Base-by-base conservation (phyloP, 148 eudicot species). In the Gaultheria prostrata region DNA sequence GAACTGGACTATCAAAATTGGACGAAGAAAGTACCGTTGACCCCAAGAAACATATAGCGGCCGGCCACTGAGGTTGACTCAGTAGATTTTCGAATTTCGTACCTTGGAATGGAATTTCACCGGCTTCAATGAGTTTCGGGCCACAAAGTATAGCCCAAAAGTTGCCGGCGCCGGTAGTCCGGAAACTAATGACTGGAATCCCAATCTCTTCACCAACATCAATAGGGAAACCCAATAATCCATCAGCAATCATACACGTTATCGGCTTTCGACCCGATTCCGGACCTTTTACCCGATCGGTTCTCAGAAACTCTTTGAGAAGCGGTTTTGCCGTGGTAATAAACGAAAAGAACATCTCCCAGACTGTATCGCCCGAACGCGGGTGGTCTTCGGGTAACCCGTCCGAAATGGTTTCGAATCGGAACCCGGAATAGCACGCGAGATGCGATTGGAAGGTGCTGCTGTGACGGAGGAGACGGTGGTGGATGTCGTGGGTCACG, bases 71-170 rank as follows among this genome's bases (percentile, higher is more conserved):
- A 35, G n/a, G n/a, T n/a, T n/a, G 12, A 18, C 20, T 28, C n/a
- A 26, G 12, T 77, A 10, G 3, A 4, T n/a, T n/a, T n/a, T 14
- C 24, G 48, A 32, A 33, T 26, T 26, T 18, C 51, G 13, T 17
- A 86, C 89, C 91, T 85, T 63, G 78, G 79, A 87, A 87, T 15
- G 89, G 91, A 24, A 87, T n/a, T 53, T 89, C 91, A 7, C 88
- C 89, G 4, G 88, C 78, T 50, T 89, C 82, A 81, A 89, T 87
- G 26, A 89, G 86, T 11, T 78, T 78, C 6, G 91, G 89, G 59
- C 83, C 46, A 20, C 85, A 89, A 26, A 85, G 71, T 57, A 28
- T 83, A 14, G 65, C 70, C 87, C 89, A 87, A 26, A 89, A 77
- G 21, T 81, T 76, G 45, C 83, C 81, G 14, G 86, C 86, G 49